A percentile compares a stretch with the other conserved stretches of the same genome.
Conservation (phyloP, 495 filamentous ascomycete genomes). For the Pyronema domesticum region DNA sequence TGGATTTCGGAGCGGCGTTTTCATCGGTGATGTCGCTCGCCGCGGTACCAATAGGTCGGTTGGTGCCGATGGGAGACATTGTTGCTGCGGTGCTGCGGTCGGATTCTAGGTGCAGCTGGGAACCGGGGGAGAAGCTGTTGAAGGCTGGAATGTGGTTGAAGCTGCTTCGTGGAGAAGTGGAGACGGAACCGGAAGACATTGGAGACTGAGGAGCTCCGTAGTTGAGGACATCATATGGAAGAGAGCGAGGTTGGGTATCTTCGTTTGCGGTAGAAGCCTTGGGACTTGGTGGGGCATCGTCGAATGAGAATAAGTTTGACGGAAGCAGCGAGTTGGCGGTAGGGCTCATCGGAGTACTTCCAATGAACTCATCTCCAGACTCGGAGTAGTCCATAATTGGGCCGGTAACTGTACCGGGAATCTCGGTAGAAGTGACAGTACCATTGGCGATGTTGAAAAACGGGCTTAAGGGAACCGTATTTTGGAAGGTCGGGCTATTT, state of each 20-base stretch:
- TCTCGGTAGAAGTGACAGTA: conserved; percentile 17
- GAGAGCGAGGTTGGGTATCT: conserved; percentile 28
- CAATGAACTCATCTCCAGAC: conserved; percentile 27
- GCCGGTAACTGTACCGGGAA: conserved; percentile 28
- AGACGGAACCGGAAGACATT: conserved; percentile 43
- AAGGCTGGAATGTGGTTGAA: conserved; percentile 41
- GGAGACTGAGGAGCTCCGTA: conserved; percentile 50
- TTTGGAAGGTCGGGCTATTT: conserved; percentile 27
- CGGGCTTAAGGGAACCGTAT: conserved; percentile 32
- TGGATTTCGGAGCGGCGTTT: conserved; percentile 7
- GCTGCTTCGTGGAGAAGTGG: conserved; percentile 38
- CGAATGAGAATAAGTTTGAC: conserved; percentile 61
- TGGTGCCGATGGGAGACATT: conserved; percentile 23
- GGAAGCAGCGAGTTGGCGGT: conserved; percentile 61
- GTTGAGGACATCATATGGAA: conserved; percentile 26
- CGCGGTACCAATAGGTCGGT: conserved; percentile 14
- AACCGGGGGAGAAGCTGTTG: not conserved
- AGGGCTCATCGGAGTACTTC: conserved; percentile 59
- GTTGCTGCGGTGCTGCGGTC: not conserved
- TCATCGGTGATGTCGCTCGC: conserved; percentile 1
- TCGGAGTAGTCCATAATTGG: conserved; percentile 30
- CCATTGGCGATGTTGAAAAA: conserved; percentile 48
- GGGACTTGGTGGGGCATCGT: conserved; percentile 45
- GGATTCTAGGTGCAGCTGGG: not conserved
- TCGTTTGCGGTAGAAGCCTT: conserved; percentile 18